Evolutionary conservation across 1,284 basidiomycete species (phyloP), one percentile per base, ranked within the genome.

Genomic region (Malassezia psittaci): DNA sequence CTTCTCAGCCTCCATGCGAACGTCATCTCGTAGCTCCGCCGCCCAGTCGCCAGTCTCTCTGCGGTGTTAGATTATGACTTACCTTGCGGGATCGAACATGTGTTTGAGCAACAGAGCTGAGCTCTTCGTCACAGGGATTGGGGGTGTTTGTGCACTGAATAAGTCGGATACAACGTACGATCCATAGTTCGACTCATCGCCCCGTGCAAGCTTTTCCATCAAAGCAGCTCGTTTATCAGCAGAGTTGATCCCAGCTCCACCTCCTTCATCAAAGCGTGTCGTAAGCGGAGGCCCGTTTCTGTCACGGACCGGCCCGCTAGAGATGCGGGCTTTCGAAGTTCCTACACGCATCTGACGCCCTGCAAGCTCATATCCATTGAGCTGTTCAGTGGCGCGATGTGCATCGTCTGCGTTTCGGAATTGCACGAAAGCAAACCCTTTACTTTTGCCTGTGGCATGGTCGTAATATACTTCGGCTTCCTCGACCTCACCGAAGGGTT

Each of bases 391-490:
- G 15, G 93, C 93, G 83, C 91, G 91, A 75, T 88, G 86, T 16
- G 94, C 93, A 72, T 96, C 87, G 69, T 90, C 86, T 15, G 83
- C 79, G 47, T 87, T 81, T 70, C 88, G 88, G 77, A 90, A 69
- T 84, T 98, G 94, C 41, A 99, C 87, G 75, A 98, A 99, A 29
- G 89, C 90, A 75, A 94, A 96, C 37, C 94, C 94, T 77, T 96
- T 96, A 78, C 88, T 91, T 69, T 88, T 84, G 41, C 91, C 90
- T 39, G 89, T 91, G 79, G 65, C 75, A 7, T 87, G 85, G 76
- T 96, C 90, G 69, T 85, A 83, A 77, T 96, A 93, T 70, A 98
- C 82, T 79, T 99, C 93, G 72, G 98, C 91, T 78, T 93, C 93
- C 77, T 93, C 91, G 65, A 99, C 81, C 77, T 89, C 87, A 66